These are phyloP conservation scores for Conringia planisiliqua DNA, from an alignment of 345 rosid genomes.

Conservation along the genomic window DNA sequence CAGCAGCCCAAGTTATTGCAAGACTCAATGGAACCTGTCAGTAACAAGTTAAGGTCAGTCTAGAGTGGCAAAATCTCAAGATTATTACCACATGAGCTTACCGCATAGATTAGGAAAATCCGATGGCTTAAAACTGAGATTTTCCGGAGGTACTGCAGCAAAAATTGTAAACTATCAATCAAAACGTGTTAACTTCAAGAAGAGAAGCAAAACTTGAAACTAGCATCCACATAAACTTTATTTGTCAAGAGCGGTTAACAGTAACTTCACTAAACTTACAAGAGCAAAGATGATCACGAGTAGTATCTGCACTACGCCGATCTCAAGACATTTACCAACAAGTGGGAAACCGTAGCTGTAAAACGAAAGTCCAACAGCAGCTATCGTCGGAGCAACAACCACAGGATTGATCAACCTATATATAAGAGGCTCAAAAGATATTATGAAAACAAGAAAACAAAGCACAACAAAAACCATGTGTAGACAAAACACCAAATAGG, in stretches of 20 bases:
- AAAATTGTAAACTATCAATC: background rate
- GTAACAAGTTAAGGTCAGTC: background rate
- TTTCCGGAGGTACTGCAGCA: conserved; percentile 90
- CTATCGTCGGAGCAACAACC: conserved; percentile 96
- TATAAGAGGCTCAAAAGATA: conserved; percentile 18
- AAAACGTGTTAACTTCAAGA: no score
- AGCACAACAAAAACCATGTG: background rate
- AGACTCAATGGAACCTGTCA: conserved; percentile 91
- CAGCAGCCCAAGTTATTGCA: conserved; percentile 87
- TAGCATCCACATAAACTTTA: no score
- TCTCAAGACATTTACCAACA: conserved; percentile 90
- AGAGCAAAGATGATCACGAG: conserved; percentile 86
- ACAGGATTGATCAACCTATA: conserved; percentile 94
- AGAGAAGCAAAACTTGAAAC: background rate
- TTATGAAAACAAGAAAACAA: background rate
- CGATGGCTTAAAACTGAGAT: conserved; percentile 91
- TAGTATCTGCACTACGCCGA: conserved; percentile 76
- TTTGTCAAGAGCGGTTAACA: no score
- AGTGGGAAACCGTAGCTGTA: conserved; percentile 91
- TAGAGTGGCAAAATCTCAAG: background rate
- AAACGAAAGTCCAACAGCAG: conserved; percentile 96
- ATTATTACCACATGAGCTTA: conserved; percentile 32
- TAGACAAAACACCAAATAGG: background rate
- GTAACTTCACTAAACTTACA: conserved; percentile 48
- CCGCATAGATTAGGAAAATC: conserved; percentile 88